A percentile compares a stretch with the other conserved stretches of the same genome.
phyloP scores from a whole-genome alignment of 495 filamentous ascomycete species.

The Xylaria castorea region DNA sequence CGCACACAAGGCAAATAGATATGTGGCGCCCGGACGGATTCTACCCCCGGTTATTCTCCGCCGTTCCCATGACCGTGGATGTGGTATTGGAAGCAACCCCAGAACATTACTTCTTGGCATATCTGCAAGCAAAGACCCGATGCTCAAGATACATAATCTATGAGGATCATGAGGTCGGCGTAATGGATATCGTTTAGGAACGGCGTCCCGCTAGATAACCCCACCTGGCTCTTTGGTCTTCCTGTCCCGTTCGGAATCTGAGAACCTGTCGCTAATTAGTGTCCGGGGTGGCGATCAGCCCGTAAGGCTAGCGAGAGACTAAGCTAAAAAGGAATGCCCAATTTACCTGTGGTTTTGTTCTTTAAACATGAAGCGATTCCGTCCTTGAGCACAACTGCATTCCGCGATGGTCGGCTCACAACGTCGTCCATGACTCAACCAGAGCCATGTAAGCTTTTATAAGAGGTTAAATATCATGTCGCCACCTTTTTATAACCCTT shows the following conservation, averaged over 20 bases:
- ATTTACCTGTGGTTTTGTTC: constrained; percentile 24
- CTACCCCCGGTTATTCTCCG: constrained; percentile 7
- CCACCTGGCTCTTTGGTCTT: background rate
- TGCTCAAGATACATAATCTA: constrained; percentile 10
- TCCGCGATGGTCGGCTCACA: constrained; percentile 22
- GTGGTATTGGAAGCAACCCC: background rate
- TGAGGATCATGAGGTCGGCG: background rate
- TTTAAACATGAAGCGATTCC: constrained; percentile 2
- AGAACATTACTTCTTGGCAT: constrained; percentile 10
- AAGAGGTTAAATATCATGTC: constrained; percentile 24
- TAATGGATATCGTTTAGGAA: background rate
- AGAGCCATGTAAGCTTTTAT: constrained; percentile 24
- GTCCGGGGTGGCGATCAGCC: background rate
- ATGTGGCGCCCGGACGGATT: constrained; percentile 6
- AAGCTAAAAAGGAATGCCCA: background rate
- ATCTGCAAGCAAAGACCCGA: background rate
- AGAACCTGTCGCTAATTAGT: constrained; percentile 21
- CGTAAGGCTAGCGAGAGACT: background rate
- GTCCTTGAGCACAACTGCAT: constrained; percentile 20
- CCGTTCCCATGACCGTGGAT: constrained; percentile 5
- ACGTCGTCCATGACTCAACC: constrained; percentile 16
- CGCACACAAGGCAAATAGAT: constrained; percentile 3
- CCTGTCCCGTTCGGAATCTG: constrained; percentile 4
- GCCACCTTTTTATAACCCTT: constrained; percentile 20
- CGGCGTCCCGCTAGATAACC: background rate